A percentile compares a stretch with the other conserved stretches of the same genome.
Conservation (phyloP, 139 green algal genomes). For the Chlorella sp. region DNA sequence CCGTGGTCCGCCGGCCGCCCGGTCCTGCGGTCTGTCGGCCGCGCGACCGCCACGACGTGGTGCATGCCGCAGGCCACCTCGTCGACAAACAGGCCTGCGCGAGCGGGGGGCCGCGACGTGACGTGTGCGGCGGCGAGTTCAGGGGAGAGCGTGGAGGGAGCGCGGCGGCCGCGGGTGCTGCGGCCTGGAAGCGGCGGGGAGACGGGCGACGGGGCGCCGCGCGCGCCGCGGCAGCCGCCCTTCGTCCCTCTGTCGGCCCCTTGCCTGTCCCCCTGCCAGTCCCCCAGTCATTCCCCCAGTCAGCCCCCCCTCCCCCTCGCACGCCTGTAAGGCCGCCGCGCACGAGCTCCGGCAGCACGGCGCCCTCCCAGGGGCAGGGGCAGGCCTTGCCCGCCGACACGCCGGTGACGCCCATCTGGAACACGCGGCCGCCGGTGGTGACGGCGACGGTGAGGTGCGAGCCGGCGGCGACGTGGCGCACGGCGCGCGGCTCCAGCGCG, state of each 20-base stretch:
- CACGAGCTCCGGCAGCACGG: slow-evolving; percentile 25
- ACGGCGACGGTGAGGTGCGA: slow-evolving; percentile 80
- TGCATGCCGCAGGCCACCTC: slow-evolving; percentile 64
- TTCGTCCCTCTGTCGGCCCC: background rate
- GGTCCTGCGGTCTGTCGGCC: slow-evolving; percentile 33
- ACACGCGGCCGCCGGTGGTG: slow-evolving; percentile 65
- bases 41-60: slow-evolving; percentile 62
- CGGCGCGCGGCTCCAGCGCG: background rate
- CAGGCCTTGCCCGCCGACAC: slow-evolving; percentile 20
- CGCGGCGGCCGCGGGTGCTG: no score
- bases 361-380: slow-evolving; percentile 52
- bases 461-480: slow-evolving; percentile 70
- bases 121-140: no score
- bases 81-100: slow-evolving; percentile 42
- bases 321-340: slow-evolving; percentile 29
- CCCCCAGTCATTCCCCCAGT: background rate
- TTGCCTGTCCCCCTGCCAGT: background rate
- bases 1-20: slow-evolving; percentile 5
- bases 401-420: slow-evolving; percentile 81
- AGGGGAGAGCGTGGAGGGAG: no score
- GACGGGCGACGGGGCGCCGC: no score
- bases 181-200: no score
- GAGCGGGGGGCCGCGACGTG: no score
- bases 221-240: no score
- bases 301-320: background rate